A percentile compares a stretch with the other conserved stretches of the same genome.
These are phyloP conservation scores for Asterophora lycoperdoides DNA, from an alignment of 768 basidiomycete genomes.

Conservation along the genomic window DNA sequence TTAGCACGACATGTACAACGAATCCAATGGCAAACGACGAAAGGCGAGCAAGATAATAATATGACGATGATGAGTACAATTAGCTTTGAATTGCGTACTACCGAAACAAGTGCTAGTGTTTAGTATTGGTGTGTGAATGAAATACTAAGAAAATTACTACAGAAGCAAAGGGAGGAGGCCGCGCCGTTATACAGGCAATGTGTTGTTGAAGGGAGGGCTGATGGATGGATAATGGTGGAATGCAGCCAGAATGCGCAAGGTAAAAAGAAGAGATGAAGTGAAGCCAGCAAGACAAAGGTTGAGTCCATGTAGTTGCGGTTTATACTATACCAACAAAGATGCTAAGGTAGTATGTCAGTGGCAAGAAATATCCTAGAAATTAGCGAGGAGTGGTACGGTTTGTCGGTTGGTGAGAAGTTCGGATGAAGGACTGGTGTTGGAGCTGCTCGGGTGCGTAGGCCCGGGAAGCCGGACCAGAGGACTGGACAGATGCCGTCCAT, in stretches of 20 bases:
- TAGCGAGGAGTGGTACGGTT: conserved; percentile 20
- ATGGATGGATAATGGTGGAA: too few species aligned
- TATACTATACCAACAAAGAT: conserved; percentile 6
- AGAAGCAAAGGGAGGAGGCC: conserved; percentile 3
- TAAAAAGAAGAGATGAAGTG: not conserved
- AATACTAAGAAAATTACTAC: conserved; percentile 7
- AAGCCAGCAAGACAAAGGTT: not conserved
- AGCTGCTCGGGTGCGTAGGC: conserved; percentile 30
- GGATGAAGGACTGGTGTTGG: conserved; percentile 35
- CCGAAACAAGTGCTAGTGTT: conserved; percentile 8
- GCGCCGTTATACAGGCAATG: conserved; percentile 18
- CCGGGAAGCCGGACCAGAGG: conserved; percentile 15
- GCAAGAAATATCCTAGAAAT: conserved; percentile 18
- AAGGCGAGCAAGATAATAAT: too few species aligned
- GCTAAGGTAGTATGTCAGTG: conserved; percentile 9
- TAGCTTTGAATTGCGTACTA: conserved; percentile 17
- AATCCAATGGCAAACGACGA: too few species aligned
- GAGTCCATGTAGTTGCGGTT: not conserved
- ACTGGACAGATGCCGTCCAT: conserved; percentile 22
- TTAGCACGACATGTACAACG: not conserved
- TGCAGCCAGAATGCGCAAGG: not conserved
- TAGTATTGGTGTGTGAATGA: not conserved
- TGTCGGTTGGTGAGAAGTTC: conserved; percentile 27
- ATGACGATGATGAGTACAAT: conserved; percentile 7
- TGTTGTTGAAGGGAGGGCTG: too few species aligned